phyloP scores from a whole-genome alignment of 352 stramenopile genomes.

The Aphanomyces euteiches region DNA sequence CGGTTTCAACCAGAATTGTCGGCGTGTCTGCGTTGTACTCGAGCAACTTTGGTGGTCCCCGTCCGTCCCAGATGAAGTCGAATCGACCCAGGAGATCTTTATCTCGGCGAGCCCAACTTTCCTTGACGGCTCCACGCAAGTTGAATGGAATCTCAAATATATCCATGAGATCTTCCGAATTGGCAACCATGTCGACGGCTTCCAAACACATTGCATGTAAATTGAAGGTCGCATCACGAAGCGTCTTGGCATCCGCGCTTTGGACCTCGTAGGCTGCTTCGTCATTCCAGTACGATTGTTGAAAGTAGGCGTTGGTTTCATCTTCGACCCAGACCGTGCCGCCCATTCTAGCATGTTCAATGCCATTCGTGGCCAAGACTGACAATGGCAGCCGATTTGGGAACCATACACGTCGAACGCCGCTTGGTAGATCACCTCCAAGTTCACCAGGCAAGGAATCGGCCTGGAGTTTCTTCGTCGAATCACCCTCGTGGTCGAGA shows the following conservation, averaged over 20 bases:
- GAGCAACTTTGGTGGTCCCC: conserved; percentile 2
- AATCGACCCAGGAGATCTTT: conserved; percentile 17
- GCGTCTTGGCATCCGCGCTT: neutral
- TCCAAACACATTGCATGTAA: conserved; percentile 11
- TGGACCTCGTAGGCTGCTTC: conserved; percentile 3
- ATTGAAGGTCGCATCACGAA: conserved; percentile 11
- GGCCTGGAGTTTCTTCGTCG: neutral
- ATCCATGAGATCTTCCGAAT: conserved; percentile 13
- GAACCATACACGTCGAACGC: neutral
- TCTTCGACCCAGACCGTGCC: conserved; percentile 7
- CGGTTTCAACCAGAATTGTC: conserved; percentile 8
- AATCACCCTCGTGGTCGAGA: neutral
- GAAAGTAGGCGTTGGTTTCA: neutral
- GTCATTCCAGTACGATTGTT: conserved; percentile 21
- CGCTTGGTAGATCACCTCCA: neutral
- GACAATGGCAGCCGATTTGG: neutral
- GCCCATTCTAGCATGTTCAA: neutral
- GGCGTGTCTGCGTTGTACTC: conserved; percentile 24
- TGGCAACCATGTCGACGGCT: neutral
- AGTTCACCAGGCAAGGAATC: neutral
- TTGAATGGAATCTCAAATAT: conserved; percentile 18
- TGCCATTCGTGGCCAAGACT: neutral
- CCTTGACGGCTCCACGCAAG: conserved; percentile 6
- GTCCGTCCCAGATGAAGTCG: conserved; percentile 21
- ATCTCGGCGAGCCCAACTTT: neutral